A percentile compares a stretch with the other conserved stretches of the same genome.
phyloP scores from a whole-genome alignment of 2,329 filamentous ascomycete species.

The Emmonsia crescens region DNA sequence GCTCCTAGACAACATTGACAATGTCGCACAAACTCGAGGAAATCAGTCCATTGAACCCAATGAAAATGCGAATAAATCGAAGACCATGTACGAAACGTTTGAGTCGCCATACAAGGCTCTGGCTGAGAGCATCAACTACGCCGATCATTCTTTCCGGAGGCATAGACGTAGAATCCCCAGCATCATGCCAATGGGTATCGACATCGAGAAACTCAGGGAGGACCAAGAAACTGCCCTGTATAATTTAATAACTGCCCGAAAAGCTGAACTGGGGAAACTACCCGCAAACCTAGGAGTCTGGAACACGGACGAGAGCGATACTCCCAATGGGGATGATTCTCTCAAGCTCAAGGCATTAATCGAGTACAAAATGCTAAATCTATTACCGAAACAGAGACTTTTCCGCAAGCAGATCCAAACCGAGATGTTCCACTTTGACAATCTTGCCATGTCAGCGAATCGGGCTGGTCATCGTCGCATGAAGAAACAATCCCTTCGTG shows the following conservation, averaged over 20 bases:
- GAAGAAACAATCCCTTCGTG: conserved; percentile 93
- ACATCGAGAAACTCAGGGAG: conserved; percentile 73
- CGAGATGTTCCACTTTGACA: conserved; percentile 92
- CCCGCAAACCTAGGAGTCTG: conserved; percentile 79
- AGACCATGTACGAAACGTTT: conserved; percentile 56
- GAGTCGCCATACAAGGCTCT: conserved; percentile 58
- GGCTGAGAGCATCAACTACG: conserved; percentile 58
- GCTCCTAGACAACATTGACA: conserved; percentile 30
- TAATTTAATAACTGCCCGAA: conserved; percentile 78
- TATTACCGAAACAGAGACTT: conserved; percentile 80
- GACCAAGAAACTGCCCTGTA: conserved; percentile 82
- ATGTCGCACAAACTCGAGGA: conserved; percentile 23
- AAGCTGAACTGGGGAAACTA: conserved; percentile 70
- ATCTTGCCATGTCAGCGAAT: conserved; percentile 94
- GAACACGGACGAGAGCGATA: conserved; percentile 62
- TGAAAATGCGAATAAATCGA: conserved; percentile 19
- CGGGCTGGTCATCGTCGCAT: conserved; percentile 79
- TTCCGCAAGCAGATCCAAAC: conserved; percentile 78
- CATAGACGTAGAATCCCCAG: conserved; percentile 74
- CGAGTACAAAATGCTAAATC: conserved; percentile 80
- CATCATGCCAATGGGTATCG: conserved; percentile 78
- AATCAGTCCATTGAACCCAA: conserved; percentile 15
- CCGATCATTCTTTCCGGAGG: conserved; percentile 63
- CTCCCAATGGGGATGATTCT: conserved; percentile 63
- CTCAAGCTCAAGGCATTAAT: conserved; percentile 85